Evolutionary conservation across 2,329 filamentous ascomycete species (phyloP), one percentile per base, ranked within the genome.

Genomic region (Xylariomycetidae sp.): DNA sequence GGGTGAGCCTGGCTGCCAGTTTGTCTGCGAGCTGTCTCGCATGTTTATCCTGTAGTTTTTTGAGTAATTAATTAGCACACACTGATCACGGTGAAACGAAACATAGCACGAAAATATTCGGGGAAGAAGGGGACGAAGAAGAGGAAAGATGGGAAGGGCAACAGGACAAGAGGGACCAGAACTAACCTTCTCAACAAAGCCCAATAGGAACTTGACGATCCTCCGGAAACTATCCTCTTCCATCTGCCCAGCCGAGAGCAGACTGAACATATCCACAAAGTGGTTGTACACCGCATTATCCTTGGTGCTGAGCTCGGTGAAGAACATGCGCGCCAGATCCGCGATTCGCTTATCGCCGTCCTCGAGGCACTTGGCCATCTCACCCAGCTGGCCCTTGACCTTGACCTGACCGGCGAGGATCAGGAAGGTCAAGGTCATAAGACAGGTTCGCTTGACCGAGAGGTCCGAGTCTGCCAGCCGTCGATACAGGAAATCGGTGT

Each of bases 221-320:
- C 85, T 75, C 57, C 77, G 81, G 63, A 98, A 82, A 16, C 84
- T 79, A 49, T 95, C 88, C 58, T 96, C 90, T 8, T 88, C 81
- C 46, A 98, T 77, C 33, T 77, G 76, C 49, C 94, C 90, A 0
- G 88, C 85, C 37, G 86, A 92, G 29, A 98, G 70, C 45, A 97
- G 66, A 54, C 85, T 90, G 62, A 98, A 98, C 87, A 98, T 97
- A 57, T 98, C 92, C 17, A 98, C 88, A 62, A 98, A 98, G 65
- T 98, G 90, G 59, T 98, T 98, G 62, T 98, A 98, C 3, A 98
- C 88, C 3, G 92, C 92, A 55, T 98, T 98, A 59, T 98, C 92
- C 68, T 98, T 98, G 48, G 88, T 95, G 41, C 89, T 88, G 35
- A 98, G 74, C 62, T 98, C 92, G 0, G 88, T 90, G 62, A 98